These are phyloP conservation scores for Lyophyllum shimeji DNA, from an alignment of 768 basidiomycete species.

Conservation along the genomic window DNA sequence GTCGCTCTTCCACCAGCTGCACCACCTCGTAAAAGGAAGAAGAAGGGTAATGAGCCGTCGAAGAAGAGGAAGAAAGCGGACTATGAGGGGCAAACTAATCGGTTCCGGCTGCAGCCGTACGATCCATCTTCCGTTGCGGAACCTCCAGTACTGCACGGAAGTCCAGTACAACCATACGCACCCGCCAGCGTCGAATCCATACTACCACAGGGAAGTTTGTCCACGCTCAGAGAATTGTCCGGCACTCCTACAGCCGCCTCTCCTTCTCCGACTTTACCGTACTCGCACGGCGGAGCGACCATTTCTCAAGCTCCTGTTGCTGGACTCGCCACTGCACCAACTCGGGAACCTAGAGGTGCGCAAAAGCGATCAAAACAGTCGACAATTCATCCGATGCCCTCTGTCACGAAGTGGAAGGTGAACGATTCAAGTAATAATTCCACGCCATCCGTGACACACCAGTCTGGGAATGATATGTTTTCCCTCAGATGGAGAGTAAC, in stretches of 20 bases:
- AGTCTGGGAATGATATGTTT: background rate
- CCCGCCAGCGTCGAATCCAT: background rate
- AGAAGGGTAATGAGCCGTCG: conserved; percentile 25
- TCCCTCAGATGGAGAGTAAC: background rate
- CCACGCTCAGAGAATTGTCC: conserved; percentile 15
- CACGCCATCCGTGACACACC: too few species aligned
- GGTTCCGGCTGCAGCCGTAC: conserved; percentile 43
- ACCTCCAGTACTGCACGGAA: conserved; percentile 19
- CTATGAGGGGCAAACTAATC: conserved; percentile 45
- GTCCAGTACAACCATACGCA: too few species aligned
- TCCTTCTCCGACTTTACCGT: conserved; percentile 2
- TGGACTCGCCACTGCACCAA: background rate
- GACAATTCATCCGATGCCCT: background rate
- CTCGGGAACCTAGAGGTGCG: background rate
- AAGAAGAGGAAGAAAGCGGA: conserved; percentile 34
- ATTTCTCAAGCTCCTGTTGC: background rate
- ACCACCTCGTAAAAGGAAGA: conserved; percentile 14
- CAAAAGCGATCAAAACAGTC: background rate
- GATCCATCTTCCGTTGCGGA: conserved; percentile 30
- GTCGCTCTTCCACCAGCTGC: conserved; percentile 21
- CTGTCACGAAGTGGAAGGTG: conserved; percentile 2
- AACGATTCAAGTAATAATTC: background rate
- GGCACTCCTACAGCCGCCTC: conserved; percentile 9
- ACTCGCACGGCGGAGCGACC: background rate
- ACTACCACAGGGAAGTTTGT: background rate